These are phyloP conservation scores for Leishmania major DNA, from an alignment of 208 protist species.

Conservation along the genomic window DNA sequence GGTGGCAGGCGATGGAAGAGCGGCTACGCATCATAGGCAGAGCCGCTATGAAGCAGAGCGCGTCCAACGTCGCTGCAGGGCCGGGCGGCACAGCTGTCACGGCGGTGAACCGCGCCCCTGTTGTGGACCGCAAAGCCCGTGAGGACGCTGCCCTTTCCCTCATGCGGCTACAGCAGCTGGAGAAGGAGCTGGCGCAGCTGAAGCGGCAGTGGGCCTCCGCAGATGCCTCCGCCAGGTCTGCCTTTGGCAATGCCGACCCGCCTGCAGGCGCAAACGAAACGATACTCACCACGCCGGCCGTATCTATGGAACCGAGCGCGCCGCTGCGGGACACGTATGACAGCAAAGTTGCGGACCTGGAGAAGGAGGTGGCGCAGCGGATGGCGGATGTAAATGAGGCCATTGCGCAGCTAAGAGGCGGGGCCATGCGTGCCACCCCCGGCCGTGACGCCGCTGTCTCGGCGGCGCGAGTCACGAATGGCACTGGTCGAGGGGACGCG, in stretches of 20 bases:
- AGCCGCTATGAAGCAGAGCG: constrained; percentile 59
- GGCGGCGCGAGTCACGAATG: constrained; percentile 2
- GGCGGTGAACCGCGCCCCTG: constrained; percentile 21
- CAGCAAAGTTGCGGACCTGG: constrained; percentile 59
- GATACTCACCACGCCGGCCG: neutral
- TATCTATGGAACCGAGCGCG: constrained; percentile 1
- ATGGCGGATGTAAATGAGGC: constrained; percentile 87
- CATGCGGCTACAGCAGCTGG: constrained; percentile 83
- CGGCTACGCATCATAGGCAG: constrained; percentile 85
- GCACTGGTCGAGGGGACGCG: neutral
- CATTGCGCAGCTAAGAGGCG: constrained; percentile 58
- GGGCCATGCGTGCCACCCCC: neutral
- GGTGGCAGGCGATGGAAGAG: constrained; percentile 84
- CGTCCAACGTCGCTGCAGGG: constrained; percentile 8
- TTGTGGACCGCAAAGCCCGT: constrained; percentile 84
- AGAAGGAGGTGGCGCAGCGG: constrained; percentile 84
- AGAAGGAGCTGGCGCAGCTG: constrained; percentile 67
- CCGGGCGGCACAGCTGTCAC: constrained; percentile 5
- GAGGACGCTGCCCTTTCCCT: constrained; percentile 85
- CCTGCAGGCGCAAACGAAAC: neutral
- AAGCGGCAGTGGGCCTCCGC: constrained; percentile 30
- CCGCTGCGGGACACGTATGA: constrained; percentile 64
- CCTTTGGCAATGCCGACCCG: neutral
- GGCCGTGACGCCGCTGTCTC: neutral
- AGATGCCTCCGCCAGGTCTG: neutral